phyloP scores from a whole-genome alignment of 495 filamentous ascomycete genomes.

The Penicillium cataractarum region DNA sequence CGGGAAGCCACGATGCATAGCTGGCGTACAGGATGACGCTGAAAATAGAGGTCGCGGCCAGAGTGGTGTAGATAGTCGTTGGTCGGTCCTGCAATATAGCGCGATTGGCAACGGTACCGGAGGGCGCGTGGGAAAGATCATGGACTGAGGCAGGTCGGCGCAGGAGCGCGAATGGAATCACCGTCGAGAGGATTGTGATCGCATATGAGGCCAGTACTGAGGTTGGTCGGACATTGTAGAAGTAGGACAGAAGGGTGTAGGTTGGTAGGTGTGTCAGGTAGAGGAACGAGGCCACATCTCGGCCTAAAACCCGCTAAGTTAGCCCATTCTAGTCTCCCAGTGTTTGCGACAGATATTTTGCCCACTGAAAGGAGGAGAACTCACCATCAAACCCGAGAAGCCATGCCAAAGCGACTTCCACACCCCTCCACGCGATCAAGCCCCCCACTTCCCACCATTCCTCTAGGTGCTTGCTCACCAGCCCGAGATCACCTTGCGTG shows the following conservation, averaged over 20 bases:
- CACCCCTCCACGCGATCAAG: constrained; percentile 66
- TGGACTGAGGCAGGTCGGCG: constrained; percentile 66
- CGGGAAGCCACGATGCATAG: constrained; percentile 66
- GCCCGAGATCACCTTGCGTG: constrained; percentile 59
- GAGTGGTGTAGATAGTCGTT: constrained; percentile 63
- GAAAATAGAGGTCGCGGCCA: constrained; percentile 70
- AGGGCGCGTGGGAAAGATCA: constrained; percentile 51
- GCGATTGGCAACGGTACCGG: constrained; percentile 59
- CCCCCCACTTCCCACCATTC: constrained; percentile 63
- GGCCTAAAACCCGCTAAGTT: constrained; percentile 43
- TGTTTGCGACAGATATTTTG: neutral
- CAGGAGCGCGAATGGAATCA: constrained; percentile 71
- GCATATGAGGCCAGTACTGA: constrained; percentile 59
- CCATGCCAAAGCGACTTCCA: constrained; percentile 74
- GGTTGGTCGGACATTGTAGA: constrained; percentile 67
- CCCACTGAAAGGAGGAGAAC: constrained; percentile 14
- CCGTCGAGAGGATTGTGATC: constrained; percentile 68
- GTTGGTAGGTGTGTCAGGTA: constrained; percentile 72
- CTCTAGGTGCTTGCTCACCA: constrained; percentile 62
- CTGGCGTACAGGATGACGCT: constrained; percentile 64
- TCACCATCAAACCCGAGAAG: constrained; percentile 68
- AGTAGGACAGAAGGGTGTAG: constrained; percentile 69
- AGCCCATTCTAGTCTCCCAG: neutral
- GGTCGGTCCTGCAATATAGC: constrained; percentile 67
- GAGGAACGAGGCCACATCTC: constrained; percentile 70